These are phyloP conservation scores for Cutaneotrichosporon curvatum DNA, from an alignment of 1,284 basidiomycete genomes.

Conservation along the genomic window DNA sequence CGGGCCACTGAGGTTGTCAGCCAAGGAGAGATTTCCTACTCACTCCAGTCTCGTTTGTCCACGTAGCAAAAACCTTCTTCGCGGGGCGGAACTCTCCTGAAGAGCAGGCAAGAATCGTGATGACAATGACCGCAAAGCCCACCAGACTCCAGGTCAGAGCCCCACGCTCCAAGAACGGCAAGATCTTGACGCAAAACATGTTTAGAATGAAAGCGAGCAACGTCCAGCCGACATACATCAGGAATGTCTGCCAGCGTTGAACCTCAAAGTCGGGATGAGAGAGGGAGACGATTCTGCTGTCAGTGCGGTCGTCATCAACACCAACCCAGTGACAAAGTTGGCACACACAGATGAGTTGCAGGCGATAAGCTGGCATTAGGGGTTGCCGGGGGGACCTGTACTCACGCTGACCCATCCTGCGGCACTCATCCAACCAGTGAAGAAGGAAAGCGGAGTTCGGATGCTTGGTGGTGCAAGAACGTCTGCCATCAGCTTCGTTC, in stretches of 20 bases:
- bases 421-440: not conserved
- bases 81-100: conserved; percentile 38
- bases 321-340: conserved; percentile 17
- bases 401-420: conserved; percentile 25
- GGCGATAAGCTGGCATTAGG: conserved; percentile 6
- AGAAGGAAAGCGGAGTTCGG: conserved; percentile 23
- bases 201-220: conserved; percentile 27
- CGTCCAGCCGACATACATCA: conserved; percentile 24
- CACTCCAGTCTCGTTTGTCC: conserved; percentile 43
- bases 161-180: conserved; percentile 33
- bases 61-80: conserved; percentile 43
- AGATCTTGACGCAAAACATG: conserved; percentile 25
- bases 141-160: conserved; percentile 37
- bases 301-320: conserved; percentile 2
- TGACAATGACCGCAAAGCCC: conserved; percentile 41
- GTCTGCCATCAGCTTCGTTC: not conserved
- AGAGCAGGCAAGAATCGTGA: conserved; percentile 40
- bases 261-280: conserved; percentile 30
- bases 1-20: conserved; percentile 32
- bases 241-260: conserved; percentile 21
- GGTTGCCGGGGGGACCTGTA: conserved; percentile 20
- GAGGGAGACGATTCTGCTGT: conserved; percentile 32
- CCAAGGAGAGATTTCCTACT: not conserved
- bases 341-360: not conserved
- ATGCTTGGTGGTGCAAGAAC: conserved; percentile 23